Base-by-base conservation (phyloP, 2,329 filamentous ascomycete species). In the Calycina marina region DNA sequence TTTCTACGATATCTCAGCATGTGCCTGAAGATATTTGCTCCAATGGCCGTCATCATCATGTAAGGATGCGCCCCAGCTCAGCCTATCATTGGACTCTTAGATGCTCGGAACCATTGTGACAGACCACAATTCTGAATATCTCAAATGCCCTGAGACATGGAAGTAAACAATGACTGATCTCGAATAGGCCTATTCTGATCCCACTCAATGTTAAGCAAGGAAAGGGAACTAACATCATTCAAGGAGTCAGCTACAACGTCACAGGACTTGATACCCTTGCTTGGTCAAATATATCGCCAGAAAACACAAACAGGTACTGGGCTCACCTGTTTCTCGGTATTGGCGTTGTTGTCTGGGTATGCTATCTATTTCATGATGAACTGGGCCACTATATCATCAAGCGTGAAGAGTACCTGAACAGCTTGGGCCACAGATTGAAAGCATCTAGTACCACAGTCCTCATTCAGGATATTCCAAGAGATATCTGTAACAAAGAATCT, bases 1-100 rank as follows among this genome's bases (percentile, higher is more conserved):
- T 94, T 94, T 54, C 64, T 94, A 2, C 78, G 88, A 37, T 94
- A 92, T 49, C 67, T n/a, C n/a, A n/a, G n/a, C n/a, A n/a, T n/a
- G n/a, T n/a, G n/a, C n/a, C n/a, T n/a, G n/a, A n/a, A n/a, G n/a
- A n/a, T n/a, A n/a, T n/a, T n/a, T n/a, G n/a, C n/a, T n/a, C n/a
- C n/a, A n/a, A n/a, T n/a, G n/a, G n/a, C n/a, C n/a, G n/a, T n/a
- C n/a, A n/a, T n/a, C n/a, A n/a, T n/a, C n/a, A n/a, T n/a, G n/a
- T n/a, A n/a, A n/a, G n/a, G n/a, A n/a, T n/a, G n/a, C n/a, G n/a
- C n/a, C n/a, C n/a, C n/a, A n/a, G n/a, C n/a, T n/a, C n/a, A n/a
- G n/a, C n/a, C n/a, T n/a, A n/a, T n/a, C n/a, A n/a, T n/a, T n/a
- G n/a, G n/a, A n/a, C n/a, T n/a, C n/a, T n/a, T n/a, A n/a, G n/a